phyloP scores from a whole-genome alignment of 257 asterid genomes.

The Dorcoceras hygrometricum region DNA sequence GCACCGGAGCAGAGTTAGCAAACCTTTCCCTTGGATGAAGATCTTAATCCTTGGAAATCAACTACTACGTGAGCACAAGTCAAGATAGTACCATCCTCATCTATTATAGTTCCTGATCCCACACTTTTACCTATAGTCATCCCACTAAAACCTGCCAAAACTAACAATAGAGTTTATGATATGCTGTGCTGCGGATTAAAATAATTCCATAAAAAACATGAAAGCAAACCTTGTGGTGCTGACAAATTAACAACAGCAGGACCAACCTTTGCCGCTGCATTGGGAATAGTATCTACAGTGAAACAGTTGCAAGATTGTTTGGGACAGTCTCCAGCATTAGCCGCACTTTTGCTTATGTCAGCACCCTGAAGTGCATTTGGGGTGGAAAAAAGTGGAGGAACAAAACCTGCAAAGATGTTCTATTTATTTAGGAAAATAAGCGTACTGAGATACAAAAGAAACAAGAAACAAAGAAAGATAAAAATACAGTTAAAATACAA shows the following conservation, averaged over 20 bases:
- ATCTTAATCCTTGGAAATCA: constrained; percentile 51
- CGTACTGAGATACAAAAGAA: constrained; percentile 17
- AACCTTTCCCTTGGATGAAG: constrained; percentile 65
- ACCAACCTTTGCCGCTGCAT: constrained; percentile 76
- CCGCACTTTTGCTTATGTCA: constrained; percentile 34
- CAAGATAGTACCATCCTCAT: constrained; percentile 81
- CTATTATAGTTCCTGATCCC: constrained; percentile 85
- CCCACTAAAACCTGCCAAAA: constrained; percentile 54
- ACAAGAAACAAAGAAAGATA: constrained; percentile 5
- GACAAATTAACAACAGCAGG: constrained; percentile 92
- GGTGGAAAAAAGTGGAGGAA: constrained; percentile 44
- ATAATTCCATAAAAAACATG: background rate
- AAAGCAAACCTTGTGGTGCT: constrained; percentile 50
- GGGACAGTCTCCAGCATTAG: constrained; percentile 34
- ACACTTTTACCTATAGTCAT: constrained; percentile 52
- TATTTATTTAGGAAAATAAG: constrained; percentile 6
- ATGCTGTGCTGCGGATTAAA: background rate
- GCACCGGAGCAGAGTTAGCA: constrained; percentile 8
- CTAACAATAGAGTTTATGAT: background rate
- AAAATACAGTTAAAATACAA: background rate
- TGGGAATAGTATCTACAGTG: constrained; percentile 75
- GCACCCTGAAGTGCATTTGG: constrained; percentile 35
- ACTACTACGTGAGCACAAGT: constrained; percentile 88
- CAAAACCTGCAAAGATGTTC: constrained; percentile 40
- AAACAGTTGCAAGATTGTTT: constrained; percentile 63